Conservation (phyloP, 2,329 filamentous ascomycete genomes). For the Daldinia eschscholtzii region DNA sequence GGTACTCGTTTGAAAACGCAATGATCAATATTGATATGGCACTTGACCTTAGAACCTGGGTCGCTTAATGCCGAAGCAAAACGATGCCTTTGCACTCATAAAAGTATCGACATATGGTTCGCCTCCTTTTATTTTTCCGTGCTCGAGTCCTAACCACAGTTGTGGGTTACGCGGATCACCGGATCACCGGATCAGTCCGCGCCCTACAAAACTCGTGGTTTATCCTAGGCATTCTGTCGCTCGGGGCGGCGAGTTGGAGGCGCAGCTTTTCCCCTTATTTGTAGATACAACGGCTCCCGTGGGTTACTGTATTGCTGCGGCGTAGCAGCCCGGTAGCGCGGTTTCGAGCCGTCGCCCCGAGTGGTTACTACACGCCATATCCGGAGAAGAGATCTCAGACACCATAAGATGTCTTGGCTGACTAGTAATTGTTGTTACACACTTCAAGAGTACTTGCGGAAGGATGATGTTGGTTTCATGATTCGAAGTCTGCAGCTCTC, state of each 20-base stretch:
- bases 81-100: not conserved
- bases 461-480: not conserved
- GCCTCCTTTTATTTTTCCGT: constrained; percentile 1
- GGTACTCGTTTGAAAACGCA: constrained; percentile 3
- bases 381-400: constrained; percentile 5
- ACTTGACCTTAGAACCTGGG: not conserved
- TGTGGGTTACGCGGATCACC: constrained; percentile 1
- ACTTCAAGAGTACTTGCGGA: not conserved
- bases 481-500: not conserved
- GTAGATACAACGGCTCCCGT: constrained; percentile 6
- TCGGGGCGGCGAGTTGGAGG: constrained; percentile 12
- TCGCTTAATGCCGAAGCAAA: constrained; percentile 4
- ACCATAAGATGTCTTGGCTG: not conserved
- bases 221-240: not conserved
- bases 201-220: not conserved
- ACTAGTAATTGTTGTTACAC: not conserved
- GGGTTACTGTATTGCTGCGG: constrained; percentile 13
- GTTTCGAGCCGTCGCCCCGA: constrained; percentile 10
- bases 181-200: constrained; percentile 8
- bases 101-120: constrained; percentile 3
- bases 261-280: constrained; percentile 1
- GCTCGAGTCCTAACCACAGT: not conserved
- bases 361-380: constrained; percentile 6
- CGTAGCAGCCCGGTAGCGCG: constrained; percentile 15
- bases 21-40: not conserved